Evolutionary conservation across 140 eudicot genomes (phyloP).

Genomic region (Cichorium intybus): DNA sequence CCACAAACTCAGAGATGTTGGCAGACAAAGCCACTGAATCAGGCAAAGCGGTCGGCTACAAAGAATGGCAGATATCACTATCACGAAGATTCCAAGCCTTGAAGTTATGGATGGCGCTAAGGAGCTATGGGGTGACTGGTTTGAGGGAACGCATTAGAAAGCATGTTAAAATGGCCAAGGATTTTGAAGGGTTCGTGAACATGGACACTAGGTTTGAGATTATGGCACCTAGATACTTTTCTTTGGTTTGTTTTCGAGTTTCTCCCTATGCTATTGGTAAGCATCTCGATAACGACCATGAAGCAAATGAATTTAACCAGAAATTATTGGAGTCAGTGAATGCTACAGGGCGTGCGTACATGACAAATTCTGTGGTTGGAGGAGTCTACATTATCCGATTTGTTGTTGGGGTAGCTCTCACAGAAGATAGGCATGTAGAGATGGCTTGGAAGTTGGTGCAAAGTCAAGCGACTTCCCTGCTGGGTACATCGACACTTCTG

Average conservation of each 20-base stretch:
- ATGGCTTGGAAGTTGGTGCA: slow-evolving; percentile 33
- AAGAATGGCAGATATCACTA: slow-evolving; percentile 39
- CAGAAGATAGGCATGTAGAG: slow-evolving; percentile 20
- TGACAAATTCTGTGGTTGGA: slow-evolving; percentile 36
- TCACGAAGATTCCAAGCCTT: slow-evolving; percentile 37
- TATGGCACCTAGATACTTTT: slow-evolving; percentile 26
- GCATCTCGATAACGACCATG: not conserved
- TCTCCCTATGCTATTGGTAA: slow-evolving; percentile 6
- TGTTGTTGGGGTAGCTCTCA: slow-evolving; percentile 31
- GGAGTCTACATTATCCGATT: slow-evolving; percentile 27
- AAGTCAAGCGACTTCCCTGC: slow-evolving; percentile 24
- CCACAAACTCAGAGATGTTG: slow-evolving; percentile 31
- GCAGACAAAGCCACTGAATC: slow-evolving; percentile 9
- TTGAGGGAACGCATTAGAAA: slow-evolving; percentile 28
- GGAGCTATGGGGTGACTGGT: slow-evolving; percentile 34
- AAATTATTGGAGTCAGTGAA: slow-evolving; percentile 31
- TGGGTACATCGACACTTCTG: slow-evolving; percentile 12
- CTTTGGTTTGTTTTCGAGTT: slow-evolving; percentile 36
- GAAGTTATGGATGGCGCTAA: slow-evolving; percentile 38
- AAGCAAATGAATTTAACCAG: slow-evolving; percentile 25
- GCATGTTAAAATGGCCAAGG: slow-evolving; percentile 38
- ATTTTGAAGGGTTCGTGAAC: slow-evolving; percentile 27
- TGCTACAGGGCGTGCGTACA: slow-evolving; percentile 25
- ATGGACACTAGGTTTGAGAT: slow-evolving; percentile 33
- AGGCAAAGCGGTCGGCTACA: slow-evolving; percentile 36